Evolutionary conservation across 2,329 filamentous ascomycete genomes (phyloP).

Genomic region (Penicillium griseofulvum): DNA sequence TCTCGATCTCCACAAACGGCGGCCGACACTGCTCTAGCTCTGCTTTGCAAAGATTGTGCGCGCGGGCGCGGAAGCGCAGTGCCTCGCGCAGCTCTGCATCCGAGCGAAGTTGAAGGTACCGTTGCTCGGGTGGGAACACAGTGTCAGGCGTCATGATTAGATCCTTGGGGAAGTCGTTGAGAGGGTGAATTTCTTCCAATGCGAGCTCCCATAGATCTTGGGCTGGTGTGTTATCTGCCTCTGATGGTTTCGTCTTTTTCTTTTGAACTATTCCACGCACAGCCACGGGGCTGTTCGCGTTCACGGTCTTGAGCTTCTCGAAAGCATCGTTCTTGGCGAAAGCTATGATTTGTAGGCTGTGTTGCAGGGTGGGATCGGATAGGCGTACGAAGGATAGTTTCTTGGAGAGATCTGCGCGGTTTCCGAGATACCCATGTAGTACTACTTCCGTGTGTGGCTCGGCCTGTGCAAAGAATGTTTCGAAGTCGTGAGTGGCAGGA

Average conservation of each 20-base stretch:
- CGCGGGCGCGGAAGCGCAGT: conserved; percentile 66
- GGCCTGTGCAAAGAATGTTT: conserved; percentile 32
- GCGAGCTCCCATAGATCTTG: conserved; percentile 57
- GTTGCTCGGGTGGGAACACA: conserved; percentile 68
- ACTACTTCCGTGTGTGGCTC: conserved; percentile 46
- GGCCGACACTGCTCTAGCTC: conserved; percentile 55
- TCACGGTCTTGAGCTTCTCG: conserved; percentile 45
- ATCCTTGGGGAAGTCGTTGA: conserved; percentile 72
- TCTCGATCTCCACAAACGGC: conserved; percentile 76
- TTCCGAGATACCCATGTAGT: conserved; percentile 70
- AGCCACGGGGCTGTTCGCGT: conserved; percentile 54
- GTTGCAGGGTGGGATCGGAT: conserved; percentile 43
- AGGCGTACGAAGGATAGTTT: conserved; percentile 69
- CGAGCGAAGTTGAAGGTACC: conserved; percentile 83
- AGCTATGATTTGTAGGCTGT: conserved; percentile 53
- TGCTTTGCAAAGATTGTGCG: conserved; percentile 54
- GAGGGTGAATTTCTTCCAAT: conserved; percentile 60
- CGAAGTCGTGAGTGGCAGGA: conserved; percentile 42
- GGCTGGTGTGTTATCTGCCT: conserved; percentile 23
- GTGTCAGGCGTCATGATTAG: conserved; percentile 74
- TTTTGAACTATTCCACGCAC: conserved; percentile 50
- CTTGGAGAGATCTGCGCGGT: conserved; percentile 64
- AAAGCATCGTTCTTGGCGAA: conserved; percentile 37
- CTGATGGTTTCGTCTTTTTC: conserved; percentile 37
- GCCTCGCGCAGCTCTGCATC: conserved; percentile 65